phyloP scores from a whole-genome alignment of 257 asterid genomes.

The Paulownia fortunei region DNA sequence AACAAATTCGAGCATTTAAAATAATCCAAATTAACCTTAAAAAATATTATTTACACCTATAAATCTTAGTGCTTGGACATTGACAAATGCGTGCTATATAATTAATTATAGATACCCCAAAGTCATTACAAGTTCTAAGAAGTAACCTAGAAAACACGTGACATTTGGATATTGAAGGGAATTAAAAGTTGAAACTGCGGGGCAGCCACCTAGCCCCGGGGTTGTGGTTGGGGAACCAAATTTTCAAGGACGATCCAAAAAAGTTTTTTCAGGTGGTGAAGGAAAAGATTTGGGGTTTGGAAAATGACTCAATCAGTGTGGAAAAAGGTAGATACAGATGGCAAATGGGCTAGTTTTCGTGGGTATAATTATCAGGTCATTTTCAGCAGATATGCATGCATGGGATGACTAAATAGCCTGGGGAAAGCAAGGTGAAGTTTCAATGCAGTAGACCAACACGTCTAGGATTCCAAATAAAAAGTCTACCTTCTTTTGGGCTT shows the following conservation, averaged over 20 bases:
- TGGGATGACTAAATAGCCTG: neutral
- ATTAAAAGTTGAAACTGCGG: neutral
- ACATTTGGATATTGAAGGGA: conserved; percentile 26
- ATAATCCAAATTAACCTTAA: too few relatives aligned
- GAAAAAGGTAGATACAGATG: conserved; percentile 4
- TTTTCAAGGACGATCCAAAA: neutral
- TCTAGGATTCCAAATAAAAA: neutral
- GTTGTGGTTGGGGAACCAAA: conserved; percentile 21
- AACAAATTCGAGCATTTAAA: too few relatives aligned
- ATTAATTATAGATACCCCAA: too few relatives aligned
- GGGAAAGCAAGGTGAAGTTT: conserved; percentile 2
- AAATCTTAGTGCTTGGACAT: neutral
- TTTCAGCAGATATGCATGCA: conserved; percentile 24
- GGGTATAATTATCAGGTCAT: neutral
- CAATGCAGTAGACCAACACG: conserved; percentile 23
- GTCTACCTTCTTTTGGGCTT: neutral
- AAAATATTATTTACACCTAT: too few relatives aligned
- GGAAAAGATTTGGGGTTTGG: conserved; percentile 40
- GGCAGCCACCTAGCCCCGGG: conserved; percentile 13
- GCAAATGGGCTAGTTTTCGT: neutral
- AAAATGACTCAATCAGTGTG: conserved; percentile 34
- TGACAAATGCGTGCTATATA: neutral
- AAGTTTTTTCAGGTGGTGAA: conserved; percentile 29
- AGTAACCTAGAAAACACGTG: conserved; percentile 18
- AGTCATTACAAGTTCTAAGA: conserved; percentile 6